phyloP scores from a whole-genome alignment of 768 basidiomycete species.

The Leccinum barrowsii region DNA sequence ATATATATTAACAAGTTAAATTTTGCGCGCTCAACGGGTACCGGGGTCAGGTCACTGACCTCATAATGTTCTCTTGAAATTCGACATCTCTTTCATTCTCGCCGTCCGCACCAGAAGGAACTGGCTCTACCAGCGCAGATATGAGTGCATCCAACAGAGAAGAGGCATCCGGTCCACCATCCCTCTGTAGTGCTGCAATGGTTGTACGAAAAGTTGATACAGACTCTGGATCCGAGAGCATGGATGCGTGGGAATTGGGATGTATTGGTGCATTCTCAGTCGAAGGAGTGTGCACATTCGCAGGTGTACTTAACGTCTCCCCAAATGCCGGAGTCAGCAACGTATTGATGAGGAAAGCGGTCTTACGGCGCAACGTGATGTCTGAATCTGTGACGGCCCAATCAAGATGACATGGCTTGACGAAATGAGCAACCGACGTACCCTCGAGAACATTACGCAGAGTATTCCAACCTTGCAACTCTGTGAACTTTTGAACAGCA shows the following conservation, averaged over 20 bases:
- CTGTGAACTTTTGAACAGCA: slow-evolving; percentile 54
- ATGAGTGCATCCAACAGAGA: slow-evolving; percentile 50
- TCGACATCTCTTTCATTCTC: slow-evolving; percentile 59
- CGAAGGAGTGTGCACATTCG: slow-evolving; percentile 20
- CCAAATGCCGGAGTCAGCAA: slow-evolving; percentile 54
- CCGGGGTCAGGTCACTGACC: slow-evolving; percentile 32
- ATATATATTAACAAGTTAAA: neutral
- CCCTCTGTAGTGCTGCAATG: slow-evolving; percentile 42
- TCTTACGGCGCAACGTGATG: slow-evolving; percentile 73
- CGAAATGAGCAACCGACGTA: slow-evolving; percentile 22
- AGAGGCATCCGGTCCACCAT: slow-evolving; percentile 28
- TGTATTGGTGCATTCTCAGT: slow-evolving; percentile 43
- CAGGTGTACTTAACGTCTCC: slow-evolving; percentile 2
- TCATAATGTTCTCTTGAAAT: slow-evolving; percentile 61
- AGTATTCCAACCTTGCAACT: slow-evolving; percentile 58
- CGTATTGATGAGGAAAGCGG: slow-evolving; percentile 69
- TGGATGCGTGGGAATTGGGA: slow-evolving; percentile 69
- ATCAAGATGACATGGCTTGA: slow-evolving; percentile 3
- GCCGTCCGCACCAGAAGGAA: slow-evolving; percentile 67
- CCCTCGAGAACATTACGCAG: slow-evolving; percentile 62
- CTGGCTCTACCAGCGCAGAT: slow-evolving; percentile 48
- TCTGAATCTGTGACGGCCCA: slow-evolving; percentile 57
- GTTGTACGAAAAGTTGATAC: slow-evolving; percentile 51
- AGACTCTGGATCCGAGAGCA: slow-evolving; percentile 49
- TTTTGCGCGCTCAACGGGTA: neutral